Conservation (phyloP, 1,284 basidiomycete species). For the Phylloboletellus chloephorus region DNA sequence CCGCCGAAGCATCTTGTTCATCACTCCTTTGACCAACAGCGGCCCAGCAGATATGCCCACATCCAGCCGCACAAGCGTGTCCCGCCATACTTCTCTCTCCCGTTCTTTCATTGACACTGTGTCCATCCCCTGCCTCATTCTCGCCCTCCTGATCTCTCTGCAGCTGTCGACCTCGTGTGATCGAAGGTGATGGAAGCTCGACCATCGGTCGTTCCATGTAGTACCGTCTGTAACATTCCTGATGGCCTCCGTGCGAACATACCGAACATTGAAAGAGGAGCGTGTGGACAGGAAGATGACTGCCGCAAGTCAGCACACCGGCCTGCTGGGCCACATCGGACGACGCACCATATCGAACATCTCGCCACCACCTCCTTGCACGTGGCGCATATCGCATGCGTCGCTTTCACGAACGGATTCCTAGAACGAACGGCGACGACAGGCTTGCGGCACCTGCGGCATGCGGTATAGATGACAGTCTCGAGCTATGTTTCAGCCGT, state of each 20-base stretch:
- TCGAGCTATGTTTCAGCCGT: conserved; percentile 42
- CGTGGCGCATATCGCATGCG: conserved; percentile 46
- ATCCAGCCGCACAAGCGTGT: conserved; percentile 59
- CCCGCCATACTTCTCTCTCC: conserved; percentile 32
- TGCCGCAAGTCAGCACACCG: conserved; percentile 25
- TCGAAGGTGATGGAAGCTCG: conserved; percentile 29
- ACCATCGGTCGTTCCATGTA: conserved; percentile 53
- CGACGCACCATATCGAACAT: conserved; percentile 67
- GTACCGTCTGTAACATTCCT: conserved; percentile 63
- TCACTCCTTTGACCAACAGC: conserved; percentile 18
- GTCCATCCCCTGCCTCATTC: conserved; percentile 9
- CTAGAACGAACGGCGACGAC: conserved; percentile 32
- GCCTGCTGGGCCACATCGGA: neutral
- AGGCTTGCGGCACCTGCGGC: conserved; percentile 61
- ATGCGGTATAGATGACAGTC: conserved; percentile 62
- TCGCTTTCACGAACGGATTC: conserved; percentile 32
- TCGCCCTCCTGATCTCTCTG: conserved; percentile 21
- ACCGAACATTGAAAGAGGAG: conserved; percentile 66
- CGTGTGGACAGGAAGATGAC: conserved; percentile 65
- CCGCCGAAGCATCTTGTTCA: neutral
- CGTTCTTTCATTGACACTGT: neutral
- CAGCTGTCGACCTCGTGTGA: conserved; percentile 24
- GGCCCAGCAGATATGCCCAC: conserved; percentile 62
- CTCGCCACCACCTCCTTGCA: conserved; percentile 47
- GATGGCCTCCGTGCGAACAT: conserved; percentile 73